A percentile compares a stretch with the other conserved stretches of the same genome.
phyloP scores from a whole-genome alignment of 176 grass and related monocot genomes.

The Oryza nivara region DNA sequence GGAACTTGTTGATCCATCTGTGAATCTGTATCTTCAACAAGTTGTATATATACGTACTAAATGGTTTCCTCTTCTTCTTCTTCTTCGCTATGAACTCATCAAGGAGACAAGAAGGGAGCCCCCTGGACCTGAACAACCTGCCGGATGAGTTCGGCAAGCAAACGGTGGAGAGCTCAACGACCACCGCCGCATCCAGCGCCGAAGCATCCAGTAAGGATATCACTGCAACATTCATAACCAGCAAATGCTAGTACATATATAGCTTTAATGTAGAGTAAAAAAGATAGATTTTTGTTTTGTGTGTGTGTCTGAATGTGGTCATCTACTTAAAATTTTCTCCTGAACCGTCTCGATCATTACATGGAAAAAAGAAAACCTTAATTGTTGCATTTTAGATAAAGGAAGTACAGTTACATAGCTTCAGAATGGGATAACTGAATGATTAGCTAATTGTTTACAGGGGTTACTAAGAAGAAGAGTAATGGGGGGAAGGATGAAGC shows the following conservation, averaged over 20 bases:
- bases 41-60: background rate
- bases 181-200: slow-evolving; percentile 74
- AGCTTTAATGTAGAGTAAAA: background rate
- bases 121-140: slow-evolving; percentile 93
- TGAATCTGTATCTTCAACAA: slow-evolving; percentile 16
- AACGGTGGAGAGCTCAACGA: slow-evolving; percentile 84
- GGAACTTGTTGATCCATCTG: background rate
- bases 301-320: background rate
- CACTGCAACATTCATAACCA: background rate
- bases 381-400: background rate
- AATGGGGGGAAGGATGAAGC: slow-evolving; percentile 68
- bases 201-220: slow-evolving; percentile 49
- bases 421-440: background rate
- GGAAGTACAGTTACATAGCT: background rate
- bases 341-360: background rate
- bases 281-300: background rate
- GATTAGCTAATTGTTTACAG: slow-evolving; percentile 37
- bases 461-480: slow-evolving; percentile 74
- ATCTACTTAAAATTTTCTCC: background rate
- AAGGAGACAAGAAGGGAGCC: slow-evolving; percentile 86
- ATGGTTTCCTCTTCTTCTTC: background rate
- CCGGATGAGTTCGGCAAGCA: slow-evolving; percentile 94
- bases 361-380: background rate
- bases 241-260: background rate
- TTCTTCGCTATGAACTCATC: slow-evolving; percentile 37